A percentile compares a stretch with the other conserved stretches of the same genome.
Evolutionary conservation across 2,329 filamentous ascomycete genomes (phyloP).

Genomic region (Pestalotiopsis sp.): DNA sequence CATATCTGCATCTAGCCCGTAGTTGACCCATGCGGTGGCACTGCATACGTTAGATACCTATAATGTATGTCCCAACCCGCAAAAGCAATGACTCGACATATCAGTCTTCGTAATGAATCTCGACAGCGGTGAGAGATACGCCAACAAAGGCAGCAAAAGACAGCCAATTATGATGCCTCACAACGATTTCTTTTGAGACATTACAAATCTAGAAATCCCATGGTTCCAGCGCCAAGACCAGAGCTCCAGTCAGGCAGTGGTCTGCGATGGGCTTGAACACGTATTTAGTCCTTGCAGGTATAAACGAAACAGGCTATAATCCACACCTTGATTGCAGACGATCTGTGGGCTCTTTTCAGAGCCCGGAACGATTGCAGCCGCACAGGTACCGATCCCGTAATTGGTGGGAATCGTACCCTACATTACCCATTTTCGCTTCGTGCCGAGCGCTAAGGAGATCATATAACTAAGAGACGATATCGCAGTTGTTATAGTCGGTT

Average conservation of each 20-base stretch:
- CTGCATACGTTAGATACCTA: neutral
- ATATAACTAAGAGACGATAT: neutral
- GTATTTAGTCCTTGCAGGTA: neutral
- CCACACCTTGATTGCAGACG: neutral
- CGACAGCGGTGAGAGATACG: neutral
- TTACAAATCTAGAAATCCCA: neutral
- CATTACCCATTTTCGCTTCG: neutral
- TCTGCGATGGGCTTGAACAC: neutral
- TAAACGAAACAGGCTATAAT: neutral
- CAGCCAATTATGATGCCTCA: neutral
- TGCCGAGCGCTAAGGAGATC: neutral
- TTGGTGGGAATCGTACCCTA: neutral
- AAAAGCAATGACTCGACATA: neutral
- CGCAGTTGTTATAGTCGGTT: neutral
- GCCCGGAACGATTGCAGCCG: neutral
- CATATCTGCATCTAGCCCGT: neutral
- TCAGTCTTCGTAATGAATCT: neutral
- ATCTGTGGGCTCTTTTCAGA: neutral
- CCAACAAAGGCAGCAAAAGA: neutral
- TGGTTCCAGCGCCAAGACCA: neutral
- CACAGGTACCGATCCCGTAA: neutral
- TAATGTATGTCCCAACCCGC: neutral
- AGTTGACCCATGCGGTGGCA: neutral
- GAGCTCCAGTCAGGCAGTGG: neutral
- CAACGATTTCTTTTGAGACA: neutral